Percentiles rank a stretch among this genome's conserved stretches.
phyloP scores from a whole-genome alignment of 352 stramenopile species.

The Pythium guiyangense region DNA sequence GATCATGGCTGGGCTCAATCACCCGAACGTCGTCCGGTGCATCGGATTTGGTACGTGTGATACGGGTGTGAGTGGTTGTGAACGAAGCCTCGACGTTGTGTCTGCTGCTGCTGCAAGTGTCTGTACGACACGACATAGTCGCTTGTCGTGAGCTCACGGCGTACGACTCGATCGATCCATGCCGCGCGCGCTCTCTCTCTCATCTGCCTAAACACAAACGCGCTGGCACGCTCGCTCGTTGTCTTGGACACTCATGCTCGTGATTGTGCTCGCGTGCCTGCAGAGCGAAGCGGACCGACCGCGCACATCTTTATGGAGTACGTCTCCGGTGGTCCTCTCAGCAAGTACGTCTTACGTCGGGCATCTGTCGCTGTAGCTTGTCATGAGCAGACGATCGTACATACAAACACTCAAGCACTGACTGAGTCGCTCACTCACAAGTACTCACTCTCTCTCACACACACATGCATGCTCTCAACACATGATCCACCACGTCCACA shows the following conservation, averaged over 20 bases:
- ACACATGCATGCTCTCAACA: background rate
- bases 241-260: background rate
- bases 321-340: constrained; percentile 70
- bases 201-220: no score
- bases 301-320: constrained; percentile 88
- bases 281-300: constrained; percentile 47
- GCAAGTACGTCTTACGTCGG: constrained; percentile 24
- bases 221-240: constrained; percentile 1
- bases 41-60: constrained; percentile 39
- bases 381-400: no score
- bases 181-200: no score
- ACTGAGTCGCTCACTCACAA: background rate
- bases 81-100: background rate
- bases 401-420: no score
- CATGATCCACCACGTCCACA: constrained; percentile 6
- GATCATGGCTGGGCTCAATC: constrained; percentile 40
- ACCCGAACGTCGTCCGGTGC: constrained; percentile 62
- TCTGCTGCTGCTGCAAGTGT: no score
- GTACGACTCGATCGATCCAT: no score
- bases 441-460: no score
- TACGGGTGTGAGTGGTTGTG: no score
- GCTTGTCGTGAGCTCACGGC: no score
- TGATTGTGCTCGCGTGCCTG: background rate
- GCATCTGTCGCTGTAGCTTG: no score
- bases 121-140: no score